A percentile compares a stretch with the other conserved stretches of the same genome.
These are phyloP conservation scores for Diaporthe vexans DNA, from an alignment of 2,329 filamentous ascomycete species.

Conservation along the genomic window DNA sequence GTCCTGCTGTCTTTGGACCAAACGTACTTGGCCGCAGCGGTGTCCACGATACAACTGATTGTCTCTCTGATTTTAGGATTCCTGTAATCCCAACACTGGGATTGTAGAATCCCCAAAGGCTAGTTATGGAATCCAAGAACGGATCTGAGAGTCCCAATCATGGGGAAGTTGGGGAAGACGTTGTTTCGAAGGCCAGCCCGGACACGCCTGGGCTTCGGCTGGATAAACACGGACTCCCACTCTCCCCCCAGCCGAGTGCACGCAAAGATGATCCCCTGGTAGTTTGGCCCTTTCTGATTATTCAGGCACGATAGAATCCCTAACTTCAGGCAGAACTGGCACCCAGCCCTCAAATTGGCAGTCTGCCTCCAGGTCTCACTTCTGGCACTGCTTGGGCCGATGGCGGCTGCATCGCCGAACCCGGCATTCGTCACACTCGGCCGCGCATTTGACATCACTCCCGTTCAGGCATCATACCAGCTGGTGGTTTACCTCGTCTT, in stretches of 20 bases:
- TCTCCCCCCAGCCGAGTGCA: constrained; percentile 13
- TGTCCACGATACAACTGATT: too few relatives aligned
- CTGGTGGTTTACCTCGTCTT: constrained; percentile 1
- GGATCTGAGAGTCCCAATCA: neutral
- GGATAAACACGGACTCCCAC: constrained; percentile 13
- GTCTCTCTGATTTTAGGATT: neutral
- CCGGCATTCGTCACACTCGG: constrained; percentile 11
- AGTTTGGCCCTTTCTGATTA: neutral
- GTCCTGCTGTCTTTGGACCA: neutral
- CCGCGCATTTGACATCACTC: neutral
- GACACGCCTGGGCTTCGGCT: neutral
- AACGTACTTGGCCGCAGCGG: neutral
- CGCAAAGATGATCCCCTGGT: constrained; percentile 13
- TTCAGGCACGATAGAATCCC: neutral
- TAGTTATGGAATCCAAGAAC: neutral
- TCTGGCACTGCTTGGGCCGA: constrained; percentile 1
- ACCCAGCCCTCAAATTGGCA: constrained; percentile 12
- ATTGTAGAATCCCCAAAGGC: too few relatives aligned
- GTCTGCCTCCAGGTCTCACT: constrained; percentile 4
- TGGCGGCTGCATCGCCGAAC: neutral
- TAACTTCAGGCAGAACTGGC: constrained; percentile 5
- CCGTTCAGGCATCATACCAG: constrained; percentile 6
- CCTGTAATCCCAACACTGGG: neutral
- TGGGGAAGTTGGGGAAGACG: neutral
- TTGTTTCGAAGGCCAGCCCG: neutral